Base-by-base conservation (phyloP, 768 basidiomycete species). In the Lactarius hatsudake region DNA sequence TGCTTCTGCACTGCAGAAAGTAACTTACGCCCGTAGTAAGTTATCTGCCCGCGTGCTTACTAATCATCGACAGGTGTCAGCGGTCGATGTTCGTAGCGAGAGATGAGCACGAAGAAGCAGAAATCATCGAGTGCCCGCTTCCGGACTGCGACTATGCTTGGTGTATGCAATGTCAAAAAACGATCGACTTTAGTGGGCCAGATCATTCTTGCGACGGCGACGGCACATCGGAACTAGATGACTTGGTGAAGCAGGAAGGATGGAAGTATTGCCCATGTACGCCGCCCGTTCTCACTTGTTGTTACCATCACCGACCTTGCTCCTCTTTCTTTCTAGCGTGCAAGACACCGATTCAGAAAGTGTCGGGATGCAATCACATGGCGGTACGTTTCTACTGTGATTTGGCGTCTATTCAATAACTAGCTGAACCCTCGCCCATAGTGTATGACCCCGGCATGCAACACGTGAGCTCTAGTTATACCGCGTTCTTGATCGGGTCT, bases 291-390 rank as follows among this genome's bases (percentile, higher is more conserved):
- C 23, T 9, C 3, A 12, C 4, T 7, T 26, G 3, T 2, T 9
- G n/a, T 34, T 20, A 12, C 23, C 28, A 10, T n/a, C 9, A 13
- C 23, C 9, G 1, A 40, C 17, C 17, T 42, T 1, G 12, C 13
- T 34, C 28, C 3, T 18, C 17, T 23, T 30, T 23, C n/a, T 59
- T 55, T 28, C 15, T 32, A 82, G 82, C 81, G 8, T 83, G 82
- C 71, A 73, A 73, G 62, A 83, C 84, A 13, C 81, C 84, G 4
- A 81, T 84, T 23, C 80, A 78, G 63, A 87, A 84, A 70, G 77
- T 78, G 13, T 74, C 74, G 18, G 86, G 86, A 2, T 87, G 86
- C 61, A 82, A 86, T 65, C 85, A 87, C 72, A 87, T 87, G 82
- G 78, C 79, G 66, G 86, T 85, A 36, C 76, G 84, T 70, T 62